Conservation (phyloP, 2,329 filamentous ascomycete species). For the Ophiosphaerella narmari region DNA sequence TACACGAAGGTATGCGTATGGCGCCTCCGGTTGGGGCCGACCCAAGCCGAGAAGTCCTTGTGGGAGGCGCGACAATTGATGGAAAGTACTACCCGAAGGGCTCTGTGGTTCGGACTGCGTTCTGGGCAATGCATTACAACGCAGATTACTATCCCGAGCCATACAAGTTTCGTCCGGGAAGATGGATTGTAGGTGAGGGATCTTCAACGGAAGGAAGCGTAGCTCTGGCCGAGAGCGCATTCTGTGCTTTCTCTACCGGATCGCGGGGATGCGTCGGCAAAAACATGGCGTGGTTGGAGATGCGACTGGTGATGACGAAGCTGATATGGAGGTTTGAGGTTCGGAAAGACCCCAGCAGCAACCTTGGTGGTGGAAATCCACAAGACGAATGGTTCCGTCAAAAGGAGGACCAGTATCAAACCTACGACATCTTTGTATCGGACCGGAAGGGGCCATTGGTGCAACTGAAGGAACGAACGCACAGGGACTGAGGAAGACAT, state of each 20-base stretch:
- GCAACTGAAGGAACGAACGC: slow-evolving; percentile 20
- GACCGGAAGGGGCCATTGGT: slow-evolving; percentile 42
- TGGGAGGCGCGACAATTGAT: slow-evolving; percentile 21
- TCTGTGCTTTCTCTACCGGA: slow-evolving; percentile 32
- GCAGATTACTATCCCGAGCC: slow-evolving; percentile 20
- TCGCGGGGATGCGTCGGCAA: slow-evolving; percentile 38
- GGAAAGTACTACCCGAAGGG: slow-evolving; percentile 26
- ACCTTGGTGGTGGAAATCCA: slow-evolving; percentile 26
- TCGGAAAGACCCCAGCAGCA: slow-evolving; percentile 19
- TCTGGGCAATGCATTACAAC: slow-evolving; percentile 23
- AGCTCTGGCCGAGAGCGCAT: slow-evolving; percentile 15
- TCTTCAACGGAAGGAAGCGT: slow-evolving; percentile 20
- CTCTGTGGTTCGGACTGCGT: slow-evolving; percentile 13
- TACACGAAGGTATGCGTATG: slow-evolving; percentile 31
- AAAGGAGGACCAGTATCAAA: slow-evolving; percentile 29
- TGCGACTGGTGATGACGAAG: slow-evolving; percentile 32
- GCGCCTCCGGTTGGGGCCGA: slow-evolving; percentile 23
- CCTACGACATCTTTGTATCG: slow-evolving; percentile 34
- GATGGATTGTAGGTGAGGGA: slow-evolving; percentile 28
- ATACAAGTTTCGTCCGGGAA: slow-evolving; percentile 30
- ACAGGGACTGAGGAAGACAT: too few species aligned
- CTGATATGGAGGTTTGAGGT: slow-evolving; percentile 34
- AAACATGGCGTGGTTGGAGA: slow-evolving; percentile 35
- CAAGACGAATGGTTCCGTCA: slow-evolving; percentile 21
- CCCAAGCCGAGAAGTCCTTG: slow-evolving; percentile 27